These are phyloP conservation scores for Tetramitus jugosus DNA, from an alignment of 208 protist species.

Conservation along the genomic window DNA sequence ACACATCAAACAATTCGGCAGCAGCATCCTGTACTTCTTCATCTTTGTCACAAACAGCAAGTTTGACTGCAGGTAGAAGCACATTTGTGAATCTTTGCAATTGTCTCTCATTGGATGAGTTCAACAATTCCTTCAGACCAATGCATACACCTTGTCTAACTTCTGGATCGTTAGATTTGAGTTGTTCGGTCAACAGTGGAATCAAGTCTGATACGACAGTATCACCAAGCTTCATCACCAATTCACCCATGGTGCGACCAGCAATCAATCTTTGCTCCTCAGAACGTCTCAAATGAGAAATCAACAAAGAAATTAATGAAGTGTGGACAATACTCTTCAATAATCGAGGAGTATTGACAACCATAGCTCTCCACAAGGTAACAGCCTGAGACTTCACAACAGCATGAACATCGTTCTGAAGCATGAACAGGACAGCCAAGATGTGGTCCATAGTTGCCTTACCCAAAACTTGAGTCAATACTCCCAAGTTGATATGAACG, in stretches of 20 bases:
- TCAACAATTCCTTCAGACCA: slow-evolving; percentile 17
- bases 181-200: background rate
- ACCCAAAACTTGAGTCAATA: background rate
- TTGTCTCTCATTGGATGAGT: background rate
- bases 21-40: background rate
- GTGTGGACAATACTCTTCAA: background rate
- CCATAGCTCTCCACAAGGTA: background rate
- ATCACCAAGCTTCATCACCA: background rate
- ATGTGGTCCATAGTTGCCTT: background rate
- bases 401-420: background rate
- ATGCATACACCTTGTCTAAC: background rate
- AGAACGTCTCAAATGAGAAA: background rate
- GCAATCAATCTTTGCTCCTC: slow-evolving; percentile 17
- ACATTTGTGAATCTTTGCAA: background rate
- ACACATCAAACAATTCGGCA: background rate
- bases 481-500: background rate
- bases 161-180: background rate
- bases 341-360: background rate
- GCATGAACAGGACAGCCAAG: background rate
- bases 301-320: background rate
- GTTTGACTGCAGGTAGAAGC: background rate
- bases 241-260: slow-evolving; percentile 3
- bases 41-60: background rate
- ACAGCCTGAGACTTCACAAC: background rate
- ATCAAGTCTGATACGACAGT: background rate